Evolutionary conservation across 345 rosid species (phyloP), one percentile per base, ranked within the genome.

Genomic region (Durio zibethinus): DNA sequence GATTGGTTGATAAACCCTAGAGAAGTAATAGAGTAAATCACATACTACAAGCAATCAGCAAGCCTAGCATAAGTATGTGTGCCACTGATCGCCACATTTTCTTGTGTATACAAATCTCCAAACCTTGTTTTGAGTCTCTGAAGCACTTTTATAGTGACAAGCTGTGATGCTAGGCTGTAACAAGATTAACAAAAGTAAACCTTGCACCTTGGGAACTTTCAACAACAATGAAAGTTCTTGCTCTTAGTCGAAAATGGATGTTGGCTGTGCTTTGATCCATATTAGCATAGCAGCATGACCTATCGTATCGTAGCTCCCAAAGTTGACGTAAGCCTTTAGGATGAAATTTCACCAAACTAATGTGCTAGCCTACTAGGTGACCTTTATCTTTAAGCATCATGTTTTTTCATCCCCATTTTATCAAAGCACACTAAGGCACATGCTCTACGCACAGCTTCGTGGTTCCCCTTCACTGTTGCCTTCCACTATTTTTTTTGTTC

Each of bases 271-370:
- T 83, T 75, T 90, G 94, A 0, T 70, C 81, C 29, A 87, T 63
- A 71, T 87, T 90, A 8, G 85, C 92, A 52, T 87, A 90, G 87
- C 87, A 10, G 94, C 89, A 1, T 91, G 93, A 12, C 94, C 93
- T 0, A 82, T 88, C 89, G 81, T 85, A 66, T 83, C 90, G 35
- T 87, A 83, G 82, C 94, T 90, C 31, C 88, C 89, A n/a, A n/a
- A n/a, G n/a, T n/a, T n/a, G n/a, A n/a, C n/a, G n/a, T n/a, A n/a
- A n/a, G n/a, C n/a, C n/a, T n/a, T n/a, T n/a, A n/a, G n/a, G n/a
- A n/a, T n/a, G n/a, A n/a, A n/a, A n/a, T n/a, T n/a, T n/a, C n/a
- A n/a, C n/a, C n/a, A n/a, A n/a, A n/a, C n/a, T n/a, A n/a, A n/a
- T n/a, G n/a, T n/a, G n/a, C n/a, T n/a, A n/a, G n/a, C n/a, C n/a